Evolutionary conservation across 2,329 filamentous ascomycete genomes (phyloP).

Genomic region (Zasmidium angulare): DNA sequence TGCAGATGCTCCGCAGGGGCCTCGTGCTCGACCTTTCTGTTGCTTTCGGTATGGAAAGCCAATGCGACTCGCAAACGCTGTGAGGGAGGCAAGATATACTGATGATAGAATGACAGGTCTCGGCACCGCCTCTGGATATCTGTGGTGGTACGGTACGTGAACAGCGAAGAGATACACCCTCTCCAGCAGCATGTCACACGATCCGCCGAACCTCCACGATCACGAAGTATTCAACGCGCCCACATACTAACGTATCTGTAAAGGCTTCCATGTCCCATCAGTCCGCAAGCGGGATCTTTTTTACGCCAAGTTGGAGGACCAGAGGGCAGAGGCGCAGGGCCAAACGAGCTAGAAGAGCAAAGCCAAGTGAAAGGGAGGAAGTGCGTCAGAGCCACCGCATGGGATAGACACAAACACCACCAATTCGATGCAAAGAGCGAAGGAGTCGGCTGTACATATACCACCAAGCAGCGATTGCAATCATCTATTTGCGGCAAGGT

Average conservation of each 20-base stretch:
- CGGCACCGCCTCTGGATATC: constrained; percentile 62
- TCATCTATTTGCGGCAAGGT: not conserved
- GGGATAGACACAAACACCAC: not conserved
- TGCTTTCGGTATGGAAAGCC: constrained; percentile 57
- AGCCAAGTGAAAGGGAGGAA: no score
- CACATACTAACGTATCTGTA: constrained; percentile 3
- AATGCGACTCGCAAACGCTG: not conserved
- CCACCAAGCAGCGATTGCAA: constrained; percentile 14
- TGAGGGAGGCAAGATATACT: constrained; percentile 1
- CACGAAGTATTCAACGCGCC: not conserved
- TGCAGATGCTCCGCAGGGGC: constrained; percentile 64
- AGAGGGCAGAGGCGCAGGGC: constrained; percentile 53
- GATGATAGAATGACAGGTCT: constrained; percentile 48
- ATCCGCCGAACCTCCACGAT: not conserved
- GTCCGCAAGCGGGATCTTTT: constrained; percentile 63
- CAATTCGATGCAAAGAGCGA: not conserved
- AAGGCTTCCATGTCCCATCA: constrained; percentile 64
- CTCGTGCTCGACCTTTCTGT: constrained; percentile 67
- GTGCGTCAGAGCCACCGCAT: not conserved
- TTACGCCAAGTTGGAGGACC: constrained; percentile 64
- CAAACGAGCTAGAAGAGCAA: constrained; percentile 23
- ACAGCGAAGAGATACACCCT: constrained; percentile 11
- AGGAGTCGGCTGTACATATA: constrained; percentile 18
- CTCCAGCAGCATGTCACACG: constrained; percentile 1
- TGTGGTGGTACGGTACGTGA: constrained; percentile 65